Conservation (phyloP, 1,139 yeast species). For the Taphrina confusa region DNA sequence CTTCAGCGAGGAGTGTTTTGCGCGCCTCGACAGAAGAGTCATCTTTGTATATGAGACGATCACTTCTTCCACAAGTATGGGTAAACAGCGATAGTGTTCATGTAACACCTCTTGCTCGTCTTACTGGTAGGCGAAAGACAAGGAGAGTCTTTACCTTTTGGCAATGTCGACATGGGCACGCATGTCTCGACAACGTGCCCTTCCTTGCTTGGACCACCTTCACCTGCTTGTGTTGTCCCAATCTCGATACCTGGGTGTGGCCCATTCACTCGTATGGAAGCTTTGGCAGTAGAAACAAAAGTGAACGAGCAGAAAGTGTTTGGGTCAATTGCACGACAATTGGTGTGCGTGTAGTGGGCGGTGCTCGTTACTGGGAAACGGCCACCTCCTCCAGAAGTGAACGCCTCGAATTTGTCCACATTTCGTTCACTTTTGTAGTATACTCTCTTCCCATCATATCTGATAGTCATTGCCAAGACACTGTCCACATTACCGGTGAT, state of each 20-base stretch:
- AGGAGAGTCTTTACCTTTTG: neutral
- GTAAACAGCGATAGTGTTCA: too few relatives aligned
- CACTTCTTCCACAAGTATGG: too few relatives aligned
- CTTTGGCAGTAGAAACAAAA: neutral
- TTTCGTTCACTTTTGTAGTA: neutral
- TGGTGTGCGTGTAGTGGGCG: neutral
- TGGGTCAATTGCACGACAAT: neutral
- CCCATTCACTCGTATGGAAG: too few relatives aligned
- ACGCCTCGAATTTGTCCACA: neutral
- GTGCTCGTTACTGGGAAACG: neutral
- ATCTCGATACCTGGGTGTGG: neutral
- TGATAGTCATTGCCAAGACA: too few relatives aligned
- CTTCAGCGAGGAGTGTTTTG: too few relatives aligned
- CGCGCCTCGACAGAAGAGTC: too few relatives aligned
- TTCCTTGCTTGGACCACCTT: neutral
- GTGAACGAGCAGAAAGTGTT: neutral
- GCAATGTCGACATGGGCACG: neutral
- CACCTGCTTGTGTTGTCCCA: neutral
- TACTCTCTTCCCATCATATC: neutral
- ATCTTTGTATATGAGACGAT: too few relatives aligned
- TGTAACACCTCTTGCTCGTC: too few relatives aligned
- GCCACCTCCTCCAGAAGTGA: neutral
- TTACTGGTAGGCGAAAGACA: too few relatives aligned
- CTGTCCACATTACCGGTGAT: too few relatives aligned
- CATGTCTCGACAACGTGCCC: conserved; percentile 5